These are phyloP conservation scores for Talaromyces sp. DNA, from an alignment of 2,329 filamentous ascomycete species.

Conservation along the genomic window DNA sequence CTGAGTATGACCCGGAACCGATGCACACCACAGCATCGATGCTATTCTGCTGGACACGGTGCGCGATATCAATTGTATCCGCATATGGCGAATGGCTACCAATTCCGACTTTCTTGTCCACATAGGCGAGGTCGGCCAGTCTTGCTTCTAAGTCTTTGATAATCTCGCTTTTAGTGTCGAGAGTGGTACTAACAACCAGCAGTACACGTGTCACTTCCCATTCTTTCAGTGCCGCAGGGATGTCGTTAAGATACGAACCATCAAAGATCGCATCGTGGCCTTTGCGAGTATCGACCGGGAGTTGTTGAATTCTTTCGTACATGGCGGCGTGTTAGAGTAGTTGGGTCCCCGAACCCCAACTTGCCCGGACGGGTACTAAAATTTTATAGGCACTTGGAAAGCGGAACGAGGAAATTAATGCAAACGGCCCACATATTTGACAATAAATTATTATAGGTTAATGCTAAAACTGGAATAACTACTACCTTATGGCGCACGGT, in stretches of 20 bases:
- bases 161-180: background rate
- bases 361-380: too few species aligned
- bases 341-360: too few species aligned
- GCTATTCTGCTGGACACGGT: background rate
- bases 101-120: slow-evolving; percentile 3
- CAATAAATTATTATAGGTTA: too few species aligned
- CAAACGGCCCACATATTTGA: too few species aligned
- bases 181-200: slow-evolving; percentile 2
- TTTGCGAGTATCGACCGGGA: slow-evolving; percentile 14
- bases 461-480: too few species aligned
- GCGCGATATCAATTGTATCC: slow-evolving; percentile 5
- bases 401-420: too few species aligned
- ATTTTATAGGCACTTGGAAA: too few species aligned
- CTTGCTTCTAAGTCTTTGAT: background rate
- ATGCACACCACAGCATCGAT: slow-evolving; percentile 3
- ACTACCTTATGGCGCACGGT: too few species aligned
- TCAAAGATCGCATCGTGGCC: slow-evolving; percentile 4
- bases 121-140: background rate
- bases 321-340: background rate
- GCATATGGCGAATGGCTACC: slow-evolving; percentile 5
- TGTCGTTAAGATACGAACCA: slow-evolving; percentile 6
- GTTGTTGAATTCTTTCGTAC: slow-evolving; percentile 12
- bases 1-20: slow-evolving; percentile 4
- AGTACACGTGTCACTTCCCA: slow-evolving; percentile 4
- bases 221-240: background rate